Evolutionary conservation across 345 rosid genomes (phyloP), one percentile per base, ranked within the genome.

Genomic region (Clarkia xantiana): DNA sequence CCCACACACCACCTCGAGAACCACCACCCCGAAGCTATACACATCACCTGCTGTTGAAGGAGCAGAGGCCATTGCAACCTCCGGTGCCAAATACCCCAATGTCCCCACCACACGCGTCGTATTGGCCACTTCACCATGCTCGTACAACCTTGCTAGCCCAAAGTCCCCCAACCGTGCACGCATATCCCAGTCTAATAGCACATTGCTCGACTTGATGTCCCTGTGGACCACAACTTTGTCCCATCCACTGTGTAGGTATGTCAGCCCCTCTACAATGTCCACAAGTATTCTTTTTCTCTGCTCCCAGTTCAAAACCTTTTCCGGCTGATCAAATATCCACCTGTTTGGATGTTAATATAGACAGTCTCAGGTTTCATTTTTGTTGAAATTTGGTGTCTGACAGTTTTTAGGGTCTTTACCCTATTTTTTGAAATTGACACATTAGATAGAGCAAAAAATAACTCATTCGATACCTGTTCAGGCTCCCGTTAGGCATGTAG

Each of bases 181-280:
- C 97, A 81, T 84, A 3, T 81, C 94, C 1, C 77, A 57, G 47
- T 88, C 97, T 4, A 88, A 49, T 57, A 81, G 63, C 34, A 88
- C 69, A 73, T 88, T 88, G 62, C 97, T 77, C 1, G 97, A 77
- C 45, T 84, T 88, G 45, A 88, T 79, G 42, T 88, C 97, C 59
- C 97, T 58, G 53, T 81, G 94, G 7, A 88, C 65, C 39, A 88
- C 97, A 1, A 84, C 86, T 61, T 88, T 79, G 42, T 88, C 93
- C 94, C 97, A 84, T 2, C 97, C 93, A 17, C 78, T 76, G 72
- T 88, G 97, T 17, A 88, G 86, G 55, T 84, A 88, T 65, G 71
- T 72, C 52, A 81, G 67, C 10, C 88, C 97, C 55, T 84, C 94
- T 0, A 94, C 86, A 1, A 88, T 91, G 58, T 88, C 96, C 9